Conservation (phyloP, 495 filamentous ascomycete species). For the Xeromyces bisporus region DNA sequence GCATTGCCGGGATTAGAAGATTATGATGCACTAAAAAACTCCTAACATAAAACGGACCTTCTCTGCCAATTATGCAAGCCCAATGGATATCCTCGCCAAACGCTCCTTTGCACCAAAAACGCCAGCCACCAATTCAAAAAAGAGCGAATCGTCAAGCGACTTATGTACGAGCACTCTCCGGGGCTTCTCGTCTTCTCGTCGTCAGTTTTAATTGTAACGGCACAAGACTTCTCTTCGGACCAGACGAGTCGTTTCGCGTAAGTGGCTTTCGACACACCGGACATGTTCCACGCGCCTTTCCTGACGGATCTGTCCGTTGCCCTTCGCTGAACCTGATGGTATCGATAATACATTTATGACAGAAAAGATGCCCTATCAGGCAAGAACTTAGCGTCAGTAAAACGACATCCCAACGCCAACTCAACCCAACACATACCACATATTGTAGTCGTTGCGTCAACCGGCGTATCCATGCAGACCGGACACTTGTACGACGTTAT, state of each 20-base stretch:
- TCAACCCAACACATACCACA: slow-evolving; percentile 47
- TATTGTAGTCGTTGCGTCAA: slow-evolving; percentile 56
- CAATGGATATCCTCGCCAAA: no score
- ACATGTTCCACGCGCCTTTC: slow-evolving; percentile 20
- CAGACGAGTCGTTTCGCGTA: slow-evolving; percentile 11
- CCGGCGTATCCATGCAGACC: slow-evolving; percentile 70
- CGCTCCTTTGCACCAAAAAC: no score
- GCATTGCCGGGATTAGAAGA: no score
- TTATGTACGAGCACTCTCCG: not conserved
- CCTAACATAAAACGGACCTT: no score
- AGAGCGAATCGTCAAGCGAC: not conserved
- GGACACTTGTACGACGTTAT: slow-evolving; percentile 51
- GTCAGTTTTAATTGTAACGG: slow-evolving; percentile 44
- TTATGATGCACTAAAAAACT: no score
- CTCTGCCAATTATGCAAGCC: no score
- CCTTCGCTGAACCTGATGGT: slow-evolving; percentile 48
- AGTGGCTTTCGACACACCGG: slow-evolving; percentile 32
- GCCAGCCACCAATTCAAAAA: not conserved
- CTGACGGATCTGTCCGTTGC: slow-evolving; percentile 11
- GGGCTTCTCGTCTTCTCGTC: slow-evolving; percentile 2
- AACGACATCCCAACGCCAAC: not conserved
- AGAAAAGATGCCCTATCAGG: slow-evolving; percentile 63
- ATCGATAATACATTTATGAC: slow-evolving; percentile 61
- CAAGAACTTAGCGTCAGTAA: slow-evolving; percentile 1
- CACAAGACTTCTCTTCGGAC: slow-evolving; percentile 25